Percentiles rank a stretch among this genome's conserved stretches.
Conservation (phyloP, 139 green algal genomes). For the Volvox africanus region DNA sequence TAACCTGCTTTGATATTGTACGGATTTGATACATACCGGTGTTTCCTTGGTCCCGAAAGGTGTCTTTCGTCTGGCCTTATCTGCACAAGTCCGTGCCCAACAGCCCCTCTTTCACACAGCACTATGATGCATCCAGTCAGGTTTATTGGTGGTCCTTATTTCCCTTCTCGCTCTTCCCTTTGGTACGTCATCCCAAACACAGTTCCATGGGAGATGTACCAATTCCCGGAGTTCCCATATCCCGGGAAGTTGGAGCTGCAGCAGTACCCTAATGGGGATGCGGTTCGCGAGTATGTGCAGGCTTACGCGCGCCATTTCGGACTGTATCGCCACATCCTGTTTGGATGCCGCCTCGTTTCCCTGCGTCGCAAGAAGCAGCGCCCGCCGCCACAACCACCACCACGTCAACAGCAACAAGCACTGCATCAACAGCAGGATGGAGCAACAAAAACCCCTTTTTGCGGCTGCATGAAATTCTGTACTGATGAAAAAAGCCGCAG, state of each 20-base stretch:
- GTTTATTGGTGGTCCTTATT: too few species aligned
- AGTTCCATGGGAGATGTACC: slow-evolving; percentile 42
- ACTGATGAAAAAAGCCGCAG: too few species aligned
- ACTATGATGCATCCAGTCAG: too few species aligned
- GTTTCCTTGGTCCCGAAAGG: too few species aligned
- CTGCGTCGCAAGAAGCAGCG: neutral
- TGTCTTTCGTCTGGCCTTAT: too few species aligned
- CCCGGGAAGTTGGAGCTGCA: slow-evolving; percentile 1
- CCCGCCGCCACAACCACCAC: neutral
- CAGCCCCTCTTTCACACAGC: too few species aligned
- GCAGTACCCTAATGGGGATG: slow-evolving; percentile 21
- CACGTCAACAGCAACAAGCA: neutral
- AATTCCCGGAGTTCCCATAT: slow-evolving; percentile 46
- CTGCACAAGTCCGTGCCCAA: too few species aligned
- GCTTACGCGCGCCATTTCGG: slow-evolving; percentile 41
- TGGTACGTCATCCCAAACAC: neutral
- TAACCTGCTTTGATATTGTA: too few species aligned
- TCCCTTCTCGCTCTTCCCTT: too few species aligned
- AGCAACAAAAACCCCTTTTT: neutral
- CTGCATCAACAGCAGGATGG: neutral
- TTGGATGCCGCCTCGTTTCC: slow-evolving; percentile 33
- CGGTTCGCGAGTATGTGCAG: slow-evolving; percentile 27
- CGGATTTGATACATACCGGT: too few species aligned
- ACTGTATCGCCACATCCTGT: slow-evolving; percentile 46
- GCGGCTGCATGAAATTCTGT: too few species aligned